Evolutionary conservation across 257 asterid species (phyloP).

Genomic region (Primulina tabacum): DNA sequence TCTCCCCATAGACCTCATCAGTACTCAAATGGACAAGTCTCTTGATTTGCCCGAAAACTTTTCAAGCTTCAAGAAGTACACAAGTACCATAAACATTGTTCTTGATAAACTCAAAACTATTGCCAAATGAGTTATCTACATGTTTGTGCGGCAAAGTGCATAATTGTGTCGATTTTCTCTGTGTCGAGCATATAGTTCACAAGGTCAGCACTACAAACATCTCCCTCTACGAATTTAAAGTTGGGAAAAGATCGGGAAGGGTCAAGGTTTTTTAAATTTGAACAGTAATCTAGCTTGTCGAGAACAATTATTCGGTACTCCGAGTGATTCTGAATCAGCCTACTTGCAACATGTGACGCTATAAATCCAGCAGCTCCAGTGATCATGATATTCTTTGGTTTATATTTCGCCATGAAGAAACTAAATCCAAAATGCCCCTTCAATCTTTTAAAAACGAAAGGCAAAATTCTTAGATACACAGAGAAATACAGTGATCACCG

Average conservation of each 20-base stretch:
- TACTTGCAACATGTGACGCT: slow-evolving; percentile 45
- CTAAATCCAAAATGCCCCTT: slow-evolving; percentile 21
- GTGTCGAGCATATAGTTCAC: slow-evolving; percentile 34
- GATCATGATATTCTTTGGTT: slow-evolving; percentile 42
- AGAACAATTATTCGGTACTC: slow-evolving; percentile 45
- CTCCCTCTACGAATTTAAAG: slow-evolving; percentile 45
- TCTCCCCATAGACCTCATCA: slow-evolving; percentile 55
- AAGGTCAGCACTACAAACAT: slow-evolving; percentile 38
- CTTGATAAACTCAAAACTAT: slow-evolving; percentile 41
- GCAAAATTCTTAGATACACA: not conserved
- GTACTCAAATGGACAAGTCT: slow-evolving; percentile 52
- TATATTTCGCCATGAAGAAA: slow-evolving; percentile 34
- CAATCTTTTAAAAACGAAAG: slow-evolving; percentile 13
- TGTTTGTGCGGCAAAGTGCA: slow-evolving; percentile 52
- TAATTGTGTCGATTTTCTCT: slow-evolving; percentile 44
- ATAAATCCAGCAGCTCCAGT: slow-evolving; percentile 55
- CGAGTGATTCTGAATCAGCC: slow-evolving; percentile 34
- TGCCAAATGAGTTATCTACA: slow-evolving; percentile 46
- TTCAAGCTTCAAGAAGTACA: slow-evolving; percentile 46
- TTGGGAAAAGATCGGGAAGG: slow-evolving; percentile 39
- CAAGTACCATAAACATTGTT: slow-evolving; percentile 43
- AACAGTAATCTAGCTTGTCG: slow-evolving; percentile 48
- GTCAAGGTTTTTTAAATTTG: slow-evolving; percentile 39
- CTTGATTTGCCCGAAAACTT: slow-evolving; percentile 31
- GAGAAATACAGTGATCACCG: not conserved